Base-by-base conservation (phyloP, 257 asterid genomes). In the Mentha longifolia region DNA sequence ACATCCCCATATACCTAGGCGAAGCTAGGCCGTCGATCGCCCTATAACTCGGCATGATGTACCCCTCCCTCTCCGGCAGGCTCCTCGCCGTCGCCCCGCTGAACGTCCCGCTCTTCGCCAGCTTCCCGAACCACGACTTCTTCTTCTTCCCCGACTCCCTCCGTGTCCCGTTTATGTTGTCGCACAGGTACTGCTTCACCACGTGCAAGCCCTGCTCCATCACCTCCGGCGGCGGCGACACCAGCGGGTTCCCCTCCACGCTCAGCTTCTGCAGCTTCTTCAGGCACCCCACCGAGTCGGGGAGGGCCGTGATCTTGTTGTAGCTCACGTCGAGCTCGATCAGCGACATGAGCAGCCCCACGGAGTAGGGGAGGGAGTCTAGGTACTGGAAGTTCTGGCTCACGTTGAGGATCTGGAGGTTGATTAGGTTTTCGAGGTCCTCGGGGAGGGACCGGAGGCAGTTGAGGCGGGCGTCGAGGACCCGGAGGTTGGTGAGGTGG, bases 361-460 rank as follows among this genome's bases (percentile, higher is more conserved):
- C 39, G 30, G 98, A 87, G 85, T 87, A 89, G 0, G 98, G 98
- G 7, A 93, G 83, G 10, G 75, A 39, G 1, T 80, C 39, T 3
- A 93, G 81, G 88, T 79, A 81, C 5, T 93, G 98, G 76, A 93
- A 93, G 14, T 93, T 93, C 68, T 93, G 98, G 80, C 98, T 93
- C 0, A 93, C 77, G 50, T 89, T 91, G 5, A 93, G 92, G 78
- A 81, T 72, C 49, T 87, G 67, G 13, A 93, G 97, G 77, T 87
- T 91, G 57, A 85, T 79, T 12, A 93, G 85, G 68, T 90, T 90
- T 35, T 93, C 98, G 2, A 93, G 90, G 72, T 93, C 98, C 6
- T 86, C 88, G 1, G 98, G 98, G 42, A 93, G 96, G 11, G 89
- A 74, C 0, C 84, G 86, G 46, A 93, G 88, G 75, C 96, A 89